Evolutionary conservation across 306 rosid species (phyloP).

Genomic region (Malus orientalis): DNA sequence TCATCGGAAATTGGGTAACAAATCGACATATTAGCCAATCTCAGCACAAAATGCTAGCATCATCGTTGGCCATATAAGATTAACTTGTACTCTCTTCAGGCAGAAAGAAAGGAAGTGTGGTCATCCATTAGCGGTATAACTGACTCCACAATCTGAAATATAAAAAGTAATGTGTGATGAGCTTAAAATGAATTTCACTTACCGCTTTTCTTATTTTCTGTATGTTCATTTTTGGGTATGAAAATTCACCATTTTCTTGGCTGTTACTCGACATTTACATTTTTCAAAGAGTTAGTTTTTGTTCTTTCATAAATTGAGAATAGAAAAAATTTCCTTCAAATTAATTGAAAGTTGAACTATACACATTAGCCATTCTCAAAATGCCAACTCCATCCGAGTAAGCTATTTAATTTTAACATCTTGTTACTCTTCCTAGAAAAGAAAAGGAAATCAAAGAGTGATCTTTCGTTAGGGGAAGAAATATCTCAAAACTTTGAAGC

Average conservation of each 20-base stretch:
- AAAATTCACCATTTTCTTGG: neutral
- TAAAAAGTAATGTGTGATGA: no score
- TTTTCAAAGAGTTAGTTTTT: neutral
- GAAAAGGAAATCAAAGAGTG: neutral
- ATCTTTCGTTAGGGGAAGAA: neutral
- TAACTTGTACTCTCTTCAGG: neutral
- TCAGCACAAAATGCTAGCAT: neutral
- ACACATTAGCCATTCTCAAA: neutral
- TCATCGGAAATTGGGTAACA: conserved; percentile 1
- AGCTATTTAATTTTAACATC: neutral
- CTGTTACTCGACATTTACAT: neutral
- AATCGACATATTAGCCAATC: neutral
- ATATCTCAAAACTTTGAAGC: no score
- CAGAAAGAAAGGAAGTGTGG: neutral
- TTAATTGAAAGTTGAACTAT: neutral
- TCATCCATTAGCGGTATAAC: neutral
- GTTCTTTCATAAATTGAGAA: neutral
- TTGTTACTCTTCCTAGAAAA: neutral
- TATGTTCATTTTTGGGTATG: neutral
- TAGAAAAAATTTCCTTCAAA: neutral
- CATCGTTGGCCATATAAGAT: neutral
- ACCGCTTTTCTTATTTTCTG: neutral
- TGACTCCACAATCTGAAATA: no score
- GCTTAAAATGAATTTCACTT: neutral
- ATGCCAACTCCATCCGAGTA: neutral